Evolutionary conservation across 768 basidiomycete genomes (phyloP).

Genomic region (Strobilomyces echinocephalus): DNA sequence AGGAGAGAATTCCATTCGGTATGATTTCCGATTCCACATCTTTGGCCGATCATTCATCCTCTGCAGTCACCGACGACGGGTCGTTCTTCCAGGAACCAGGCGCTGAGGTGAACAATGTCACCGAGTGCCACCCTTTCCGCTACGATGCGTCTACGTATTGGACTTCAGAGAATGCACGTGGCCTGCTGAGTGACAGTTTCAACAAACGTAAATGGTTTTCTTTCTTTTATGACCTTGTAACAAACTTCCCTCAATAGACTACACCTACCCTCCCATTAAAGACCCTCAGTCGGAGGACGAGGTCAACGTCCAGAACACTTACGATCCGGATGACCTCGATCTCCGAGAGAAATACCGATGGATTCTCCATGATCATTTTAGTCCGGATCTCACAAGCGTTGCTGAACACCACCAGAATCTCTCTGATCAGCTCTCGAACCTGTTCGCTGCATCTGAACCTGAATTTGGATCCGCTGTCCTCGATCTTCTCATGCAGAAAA

Average conservation of each 20-base stretch:
- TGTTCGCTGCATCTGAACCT: too few species aligned
- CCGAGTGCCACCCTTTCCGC: conserved; percentile 14
- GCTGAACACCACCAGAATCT: not conserved
- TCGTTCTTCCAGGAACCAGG: not conserved
- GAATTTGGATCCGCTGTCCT: not conserved
- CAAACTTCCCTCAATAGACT: conserved; percentile 5
- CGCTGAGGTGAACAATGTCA: not conserved
- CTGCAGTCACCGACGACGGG: conserved; percentile 1
- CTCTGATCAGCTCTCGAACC: not conserved
- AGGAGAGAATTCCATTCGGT: conserved; percentile 6
- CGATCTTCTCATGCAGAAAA: conserved; percentile 4
- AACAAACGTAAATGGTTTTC: conserved; percentile 8
- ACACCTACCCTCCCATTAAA: conserved; percentile 17
- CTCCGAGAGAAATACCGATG: conserved; percentile 8
- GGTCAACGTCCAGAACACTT: conserved; percentile 14
- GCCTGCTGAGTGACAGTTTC: not conserved
- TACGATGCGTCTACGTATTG: conserved; percentile 4
- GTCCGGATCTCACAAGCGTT: not conserved
- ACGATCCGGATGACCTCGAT: not conserved
- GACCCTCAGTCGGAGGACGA: not conserved
- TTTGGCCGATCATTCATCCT: not conserved
- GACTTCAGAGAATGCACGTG: conserved; percentile 11
- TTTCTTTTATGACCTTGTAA: not conserved
- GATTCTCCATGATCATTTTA: conserved; percentile 1
- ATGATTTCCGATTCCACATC: not conserved